These are phyloP conservation scores for Fennellomyces sp. DNA, from an alignment of 371 early-diverging fungal species.

Conservation along the genomic window DNA sequence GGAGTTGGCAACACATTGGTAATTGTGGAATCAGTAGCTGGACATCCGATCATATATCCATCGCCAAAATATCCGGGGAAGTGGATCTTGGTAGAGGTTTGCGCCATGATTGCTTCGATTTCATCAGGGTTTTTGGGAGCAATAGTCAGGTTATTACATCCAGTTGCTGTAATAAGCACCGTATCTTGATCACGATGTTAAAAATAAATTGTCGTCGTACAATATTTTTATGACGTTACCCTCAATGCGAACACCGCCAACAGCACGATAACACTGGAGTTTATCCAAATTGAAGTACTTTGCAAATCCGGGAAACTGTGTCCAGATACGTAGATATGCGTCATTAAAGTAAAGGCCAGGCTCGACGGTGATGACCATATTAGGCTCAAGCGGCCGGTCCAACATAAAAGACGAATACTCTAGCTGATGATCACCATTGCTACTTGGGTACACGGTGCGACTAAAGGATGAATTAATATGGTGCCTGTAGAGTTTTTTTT, in stretches of 20 bases:
- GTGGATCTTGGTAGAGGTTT: too few species aligned
- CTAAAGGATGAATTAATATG: conserved; percentile 3
- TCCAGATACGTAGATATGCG: conserved; percentile 48
- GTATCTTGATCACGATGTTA: too few species aligned
- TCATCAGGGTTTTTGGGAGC: conserved; percentile 72
- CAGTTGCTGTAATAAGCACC: conserved; percentile 71
- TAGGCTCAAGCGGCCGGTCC: conserved; percentile 57
- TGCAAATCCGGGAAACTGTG: conserved; percentile 53
- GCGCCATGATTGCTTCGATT: conserved; percentile 61
- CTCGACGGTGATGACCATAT: conserved; percentile 92
- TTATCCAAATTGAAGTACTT: conserved; percentile 69
- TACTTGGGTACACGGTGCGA: background rate
- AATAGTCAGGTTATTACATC: conserved; percentile 74
- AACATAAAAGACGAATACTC: conserved; percentile 7
- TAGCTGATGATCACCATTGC: background rate
- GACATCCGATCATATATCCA: too few species aligned
- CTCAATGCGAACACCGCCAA: conserved; percentile 95
- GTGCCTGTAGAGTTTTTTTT: background rate
- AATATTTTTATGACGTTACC: too few species aligned
- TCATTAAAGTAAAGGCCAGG: conserved; percentile 81
- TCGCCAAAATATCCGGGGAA: too few species aligned
- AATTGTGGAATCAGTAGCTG: too few species aligned
- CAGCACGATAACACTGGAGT: conserved; percentile 61
- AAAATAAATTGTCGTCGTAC: too few species aligned
- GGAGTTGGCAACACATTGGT: too few species aligned